Evolutionary conservation across 1,284 basidiomycete genomes (phyloP).

Genomic region (Termitomyces sp.): DNA sequence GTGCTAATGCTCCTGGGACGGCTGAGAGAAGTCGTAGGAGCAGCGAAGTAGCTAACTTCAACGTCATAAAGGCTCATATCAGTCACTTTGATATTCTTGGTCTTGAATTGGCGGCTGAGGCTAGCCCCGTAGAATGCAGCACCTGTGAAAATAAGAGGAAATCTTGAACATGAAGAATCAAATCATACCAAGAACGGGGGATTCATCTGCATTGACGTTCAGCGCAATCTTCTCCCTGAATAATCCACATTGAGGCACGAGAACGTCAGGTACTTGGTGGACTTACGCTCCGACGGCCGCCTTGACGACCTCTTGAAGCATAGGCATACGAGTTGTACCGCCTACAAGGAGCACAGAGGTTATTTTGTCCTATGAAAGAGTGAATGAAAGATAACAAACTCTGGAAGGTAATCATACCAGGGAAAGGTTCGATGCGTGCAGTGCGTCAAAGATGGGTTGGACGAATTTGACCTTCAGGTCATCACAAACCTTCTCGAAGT

Average conservation of each 20-base stretch:
- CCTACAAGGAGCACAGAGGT: constrained; percentile 90
- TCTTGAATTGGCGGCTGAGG: constrained; percentile 89
- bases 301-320: constrained; percentile 83
- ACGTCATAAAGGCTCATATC: constrained; percentile 75
- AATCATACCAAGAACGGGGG: constrained; percentile 75
- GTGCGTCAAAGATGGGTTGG: constrained; percentile 74
- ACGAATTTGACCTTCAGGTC: constrained; percentile 63
- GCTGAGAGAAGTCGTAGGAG: constrained; percentile 40
- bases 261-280: neutral
- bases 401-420: constrained; percentile 37
- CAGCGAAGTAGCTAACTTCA: constrained; percentile 70
- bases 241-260: constrained; percentile 8
- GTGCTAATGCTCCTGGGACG: constrained; percentile 68
- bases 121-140: constrained; percentile 92
- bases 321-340: constrained; percentile 85
- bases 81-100: constrained; percentile 85
- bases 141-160: constrained; percentile 27
- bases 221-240: constrained; percentile 75
- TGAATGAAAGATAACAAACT: neutral
- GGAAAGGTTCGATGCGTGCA: constrained; percentile 64
- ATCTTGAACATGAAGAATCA: neutral
- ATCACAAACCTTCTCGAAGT: constrained; percentile 71
- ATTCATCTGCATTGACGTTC: constrained; percentile 98
- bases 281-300: constrained; percentile 71
- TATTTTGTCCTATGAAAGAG: constrained; percentile 53